A percentile compares a stretch with the other conserved stretches of the same genome.
These are phyloP conservation scores for Beauveria caledonica DNA, from an alignment of 2,329 filamentous ascomycete genomes.

Conservation along the genomic window DNA sequence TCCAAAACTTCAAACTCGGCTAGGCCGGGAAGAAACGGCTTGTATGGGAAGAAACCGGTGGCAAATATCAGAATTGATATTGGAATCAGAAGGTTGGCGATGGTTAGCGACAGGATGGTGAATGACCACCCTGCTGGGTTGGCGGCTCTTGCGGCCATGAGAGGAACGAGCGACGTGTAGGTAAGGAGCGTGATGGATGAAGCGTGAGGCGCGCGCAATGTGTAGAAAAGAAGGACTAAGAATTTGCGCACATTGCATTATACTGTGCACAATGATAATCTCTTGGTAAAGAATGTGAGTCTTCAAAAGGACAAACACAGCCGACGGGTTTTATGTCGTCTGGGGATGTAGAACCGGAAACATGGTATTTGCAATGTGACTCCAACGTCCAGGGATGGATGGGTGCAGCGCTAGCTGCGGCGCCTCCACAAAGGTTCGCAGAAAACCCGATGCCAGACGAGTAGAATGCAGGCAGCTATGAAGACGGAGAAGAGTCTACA, in stretches of 20 bases:
- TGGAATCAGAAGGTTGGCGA: conserved; percentile 72
- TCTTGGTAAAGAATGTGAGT: background rate
- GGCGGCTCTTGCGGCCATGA: background rate
- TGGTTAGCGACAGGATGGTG: conserved; percentile 40
- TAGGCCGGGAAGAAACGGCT: conserved; percentile 81
- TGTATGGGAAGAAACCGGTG: conserved; percentile 94
- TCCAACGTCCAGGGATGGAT: background rate
- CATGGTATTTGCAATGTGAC: background rate
- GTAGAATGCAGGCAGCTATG: too few relatives aligned
- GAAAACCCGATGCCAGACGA: background rate
- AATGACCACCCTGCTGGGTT: conserved; percentile 16
- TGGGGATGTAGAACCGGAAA: background rate
- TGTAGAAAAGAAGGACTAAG: background rate
- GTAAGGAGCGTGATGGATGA: background rate
- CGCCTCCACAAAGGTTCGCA: conserved; percentile 2
- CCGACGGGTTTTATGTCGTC: background rate
- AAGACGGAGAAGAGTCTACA: background rate
- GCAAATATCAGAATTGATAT: conserved; percentile 70
- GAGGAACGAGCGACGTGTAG: conserved; percentile 5
- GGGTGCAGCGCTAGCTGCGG: background rate
- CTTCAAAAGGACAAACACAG: background rate
- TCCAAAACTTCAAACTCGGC: conserved; percentile 56
- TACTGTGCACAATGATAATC: background rate
- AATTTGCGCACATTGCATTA: background rate
- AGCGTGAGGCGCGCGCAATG: background rate